Conservation (phyloP, 1,139 yeast species). For the Schizosaccharomyces versatilis region DNA sequence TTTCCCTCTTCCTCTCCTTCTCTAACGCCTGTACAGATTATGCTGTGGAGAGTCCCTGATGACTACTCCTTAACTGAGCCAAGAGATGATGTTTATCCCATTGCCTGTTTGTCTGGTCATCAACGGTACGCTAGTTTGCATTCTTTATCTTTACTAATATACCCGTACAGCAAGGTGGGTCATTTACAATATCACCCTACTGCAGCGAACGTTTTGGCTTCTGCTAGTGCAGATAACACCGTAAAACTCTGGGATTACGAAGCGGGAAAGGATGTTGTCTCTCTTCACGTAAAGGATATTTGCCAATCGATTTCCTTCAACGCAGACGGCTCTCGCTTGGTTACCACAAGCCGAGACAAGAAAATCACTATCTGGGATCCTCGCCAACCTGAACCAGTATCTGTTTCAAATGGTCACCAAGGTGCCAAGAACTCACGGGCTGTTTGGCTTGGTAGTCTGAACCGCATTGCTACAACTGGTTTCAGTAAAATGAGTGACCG, state of each 20-base stretch:
- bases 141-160: neutral
- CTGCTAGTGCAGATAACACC: conserved; percentile 73
- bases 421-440: conserved; percentile 84
- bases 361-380: conserved; percentile 79
- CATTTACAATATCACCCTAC: conserved; percentile 76
- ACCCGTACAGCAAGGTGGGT: conserved; percentile 52
- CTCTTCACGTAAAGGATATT: conserved; percentile 68
- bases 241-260: conserved; percentile 79
- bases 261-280: conserved; percentile 45
- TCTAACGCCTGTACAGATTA: conserved; percentile 21
- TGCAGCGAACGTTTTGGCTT: conserved; percentile 66
- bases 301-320: conserved; percentile 81
- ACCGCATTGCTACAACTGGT: conserved; percentile 84
- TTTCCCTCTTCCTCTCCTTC: too few species aligned
- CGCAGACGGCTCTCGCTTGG: conserved; percentile 66
- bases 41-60: conserved; percentile 70
- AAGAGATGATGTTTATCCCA: conserved; percentile 48
- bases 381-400: conserved; percentile 44
- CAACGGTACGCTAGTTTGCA: conserved; percentile 18
- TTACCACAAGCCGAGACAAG: conserved; percentile 84
- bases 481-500: conserved; percentile 83
- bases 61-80: conserved; percentile 30
- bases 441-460: conserved; percentile 44
- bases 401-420: conserved; percentile 74
- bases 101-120: conserved; percentile 58